Evolutionary conservation across 148 eudicot genomes (phyloP).

Genomic region (Fagopyrum homotropicum): DNA sequence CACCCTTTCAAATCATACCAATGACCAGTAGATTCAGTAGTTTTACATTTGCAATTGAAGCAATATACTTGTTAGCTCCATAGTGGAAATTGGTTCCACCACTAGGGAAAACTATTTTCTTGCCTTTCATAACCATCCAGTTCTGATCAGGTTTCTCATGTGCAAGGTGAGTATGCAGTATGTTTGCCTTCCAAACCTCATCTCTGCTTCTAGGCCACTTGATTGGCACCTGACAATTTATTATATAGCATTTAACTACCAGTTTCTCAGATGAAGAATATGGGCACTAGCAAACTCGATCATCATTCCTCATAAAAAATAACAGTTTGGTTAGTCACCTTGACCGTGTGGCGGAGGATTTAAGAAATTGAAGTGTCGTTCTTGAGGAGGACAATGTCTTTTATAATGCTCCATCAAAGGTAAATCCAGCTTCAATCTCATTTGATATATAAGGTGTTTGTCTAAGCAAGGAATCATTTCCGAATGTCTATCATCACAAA

Average conservation of each 20-base stretch:
- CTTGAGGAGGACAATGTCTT: conserved; percentile 95
- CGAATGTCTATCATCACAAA: conserved; percentile 92
- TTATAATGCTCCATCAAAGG: conserved; percentile 99
- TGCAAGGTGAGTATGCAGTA: conserved; percentile 99
- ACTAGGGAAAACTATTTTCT: conserved; percentile 85
- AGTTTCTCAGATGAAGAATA: neutral
- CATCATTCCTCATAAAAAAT: neutral
- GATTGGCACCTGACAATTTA: conserved; percentile 55
- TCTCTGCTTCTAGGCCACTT: conserved; percentile 99
- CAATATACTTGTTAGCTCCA: conserved; percentile 95
- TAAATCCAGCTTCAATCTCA: conserved; percentile 90
- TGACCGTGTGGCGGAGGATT: conserved; percentile 94
- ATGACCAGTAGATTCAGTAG: neutral
- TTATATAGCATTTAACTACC: neutral
- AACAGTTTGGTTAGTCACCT: conserved; percentile 31
- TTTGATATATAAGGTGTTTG: conserved; percentile 87
- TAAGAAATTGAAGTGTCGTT: conserved; percentile 88
- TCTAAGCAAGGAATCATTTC: conserved; percentile 96
- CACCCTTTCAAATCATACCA: neutral
- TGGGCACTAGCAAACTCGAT: neutral
- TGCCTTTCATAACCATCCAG: conserved; percentile 99
- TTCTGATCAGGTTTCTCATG: conserved; percentile 97
- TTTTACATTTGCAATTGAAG: conserved; percentile 88
- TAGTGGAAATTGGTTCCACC: conserved; percentile 99
- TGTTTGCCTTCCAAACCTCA: conserved; percentile 96